Evolutionary conservation across 192 early-diverging fungal species (phyloP).

Genomic region (Spizellomyces sp.): DNA sequence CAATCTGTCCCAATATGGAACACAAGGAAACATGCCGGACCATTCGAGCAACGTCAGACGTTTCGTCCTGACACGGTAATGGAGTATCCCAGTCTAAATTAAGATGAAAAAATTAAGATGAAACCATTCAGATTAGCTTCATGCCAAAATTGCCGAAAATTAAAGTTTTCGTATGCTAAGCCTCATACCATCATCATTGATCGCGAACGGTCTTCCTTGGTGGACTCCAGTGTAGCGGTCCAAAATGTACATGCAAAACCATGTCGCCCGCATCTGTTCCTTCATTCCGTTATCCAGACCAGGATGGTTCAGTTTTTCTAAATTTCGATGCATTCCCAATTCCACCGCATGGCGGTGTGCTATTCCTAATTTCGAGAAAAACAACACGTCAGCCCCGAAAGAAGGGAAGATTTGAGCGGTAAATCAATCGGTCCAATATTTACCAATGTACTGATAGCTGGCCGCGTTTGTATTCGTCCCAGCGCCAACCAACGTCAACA

Average conservation of each 20-base stretch:
- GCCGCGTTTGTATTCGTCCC: conserved; percentile 48
- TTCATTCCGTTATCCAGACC: conserved; percentile 37
- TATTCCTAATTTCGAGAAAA: conserved; percentile 34
- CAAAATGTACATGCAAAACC: conserved; percentile 53
- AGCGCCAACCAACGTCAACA: conserved; percentile 46
- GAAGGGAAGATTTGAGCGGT: not conserved
- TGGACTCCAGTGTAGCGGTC: conserved; percentile 49
- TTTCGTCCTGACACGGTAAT: conserved; percentile 33
- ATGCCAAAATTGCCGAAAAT: not conserved
- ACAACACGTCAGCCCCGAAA: not conserved
- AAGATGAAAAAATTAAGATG: not conserved
- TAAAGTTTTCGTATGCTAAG: not conserved
- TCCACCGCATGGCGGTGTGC: conserved; percentile 53
- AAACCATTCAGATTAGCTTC: too few relatives aligned
- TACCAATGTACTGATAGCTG: conserved; percentile 52
- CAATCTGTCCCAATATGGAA: conserved; percentile 48
- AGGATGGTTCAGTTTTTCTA: conserved; percentile 47
- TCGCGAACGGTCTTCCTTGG: conserved; percentile 51
- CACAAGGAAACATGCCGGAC: conserved; percentile 49
- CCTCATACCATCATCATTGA: conserved; percentile 49
- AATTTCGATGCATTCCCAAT: conserved; percentile 53
- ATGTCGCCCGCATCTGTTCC: conserved; percentile 50
- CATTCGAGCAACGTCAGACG: conserved; percentile 31
- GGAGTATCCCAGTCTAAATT: conserved; percentile 53
- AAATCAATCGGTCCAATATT: conserved; percentile 2